These are phyloP conservation scores for Coelastrella sp. DNA, from an alignment of 139 green algal species.

Conservation along the genomic window DNA sequence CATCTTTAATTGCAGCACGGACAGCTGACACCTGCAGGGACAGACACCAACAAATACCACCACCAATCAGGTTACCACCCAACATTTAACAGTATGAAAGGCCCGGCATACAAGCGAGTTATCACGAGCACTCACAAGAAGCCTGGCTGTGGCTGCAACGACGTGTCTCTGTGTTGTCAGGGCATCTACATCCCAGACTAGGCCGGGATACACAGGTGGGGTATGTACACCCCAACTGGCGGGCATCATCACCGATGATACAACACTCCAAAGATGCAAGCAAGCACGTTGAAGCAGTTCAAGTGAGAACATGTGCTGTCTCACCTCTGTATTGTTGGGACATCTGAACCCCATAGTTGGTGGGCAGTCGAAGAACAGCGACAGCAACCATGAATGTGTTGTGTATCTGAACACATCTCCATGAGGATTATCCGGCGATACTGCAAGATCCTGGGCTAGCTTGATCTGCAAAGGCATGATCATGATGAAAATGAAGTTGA, in stretches of 20 bases:
- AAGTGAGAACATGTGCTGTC: background rate
- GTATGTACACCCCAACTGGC: too few species aligned
- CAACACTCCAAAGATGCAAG: too few species aligned
- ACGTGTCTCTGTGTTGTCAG: too few species aligned
- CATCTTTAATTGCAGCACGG: constrained; percentile 50
- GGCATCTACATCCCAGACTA: too few species aligned
- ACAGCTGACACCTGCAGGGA: constrained; percentile 39
- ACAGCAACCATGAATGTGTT: constrained; percentile 68
- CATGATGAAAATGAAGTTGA: background rate
- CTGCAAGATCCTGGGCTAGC: constrained; percentile 12
- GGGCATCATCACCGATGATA: too few species aligned
- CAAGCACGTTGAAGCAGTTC: too few species aligned
- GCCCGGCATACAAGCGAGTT: too few species aligned
- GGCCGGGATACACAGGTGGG: too few species aligned
- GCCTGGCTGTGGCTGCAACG: too few species aligned
- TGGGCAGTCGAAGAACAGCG: constrained; percentile 76
- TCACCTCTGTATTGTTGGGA: constrained; percentile 43
- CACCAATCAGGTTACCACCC: background rate
- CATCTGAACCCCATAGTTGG: constrained; percentile 65
- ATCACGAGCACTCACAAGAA: too few species aligned
- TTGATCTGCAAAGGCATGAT: background rate
- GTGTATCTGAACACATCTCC: constrained; percentile 57
- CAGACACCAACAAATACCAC: background rate
- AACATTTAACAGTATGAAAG: background rate
- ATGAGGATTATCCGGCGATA: background rate